Evolutionary conservation across 2,329 filamentous ascomycete genomes (phyloP), one percentile per base, ranked within the genome.

Genomic region (Fusarium pseudoanthophilum): DNA sequence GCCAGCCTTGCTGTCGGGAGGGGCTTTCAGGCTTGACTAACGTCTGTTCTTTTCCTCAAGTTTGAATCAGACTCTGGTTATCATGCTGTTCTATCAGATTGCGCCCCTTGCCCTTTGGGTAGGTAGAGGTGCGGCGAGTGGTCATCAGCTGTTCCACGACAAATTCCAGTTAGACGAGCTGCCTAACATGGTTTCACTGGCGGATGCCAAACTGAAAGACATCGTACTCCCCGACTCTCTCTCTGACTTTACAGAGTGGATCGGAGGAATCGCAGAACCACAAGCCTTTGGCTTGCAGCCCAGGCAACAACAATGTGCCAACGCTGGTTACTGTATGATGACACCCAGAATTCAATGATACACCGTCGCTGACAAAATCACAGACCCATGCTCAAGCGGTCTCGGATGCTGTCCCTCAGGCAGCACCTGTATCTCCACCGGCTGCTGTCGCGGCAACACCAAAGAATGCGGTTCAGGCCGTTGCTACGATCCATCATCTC

Each of bases 281-380:
- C 24, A 30, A 3, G 16, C 55, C 0, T 53, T 61, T 2, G 63
- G 46, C 0, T 21, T 67, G 16, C 48, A 24, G 0, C 45, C 63
- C 11, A 60, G 64, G 1, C 61, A 59, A 16, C 4, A 6, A 2
- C 46, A 67, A 28, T 67, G 65, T 10, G 53, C 24, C 3, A 5
- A 67, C 4, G 14, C 55, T 2, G 65, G 65, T 6, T 67, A 61
- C 6, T 67, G 65, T 67, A 39, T 18, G 34, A 2, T 3, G 2
- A 3, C 3, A 4, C 11, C 3, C 5, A 11, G 1, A 3, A n/a
- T 3, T 21, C 0, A 7, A 1, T 7, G 0, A 26, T 5, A 3
- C 1, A 6, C 5, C 3, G 5, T 4, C 7, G 5, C 53, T 67
- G 7, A 67, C 13, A 7, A 0, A 5, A 1, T 8, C 4, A 5